A percentile compares a stretch with the other conserved stretches of the same genome.
phyloP scores from a whole-genome alignment of 352 stramenopile species.

The Phytophthora cactorum region DNA sequence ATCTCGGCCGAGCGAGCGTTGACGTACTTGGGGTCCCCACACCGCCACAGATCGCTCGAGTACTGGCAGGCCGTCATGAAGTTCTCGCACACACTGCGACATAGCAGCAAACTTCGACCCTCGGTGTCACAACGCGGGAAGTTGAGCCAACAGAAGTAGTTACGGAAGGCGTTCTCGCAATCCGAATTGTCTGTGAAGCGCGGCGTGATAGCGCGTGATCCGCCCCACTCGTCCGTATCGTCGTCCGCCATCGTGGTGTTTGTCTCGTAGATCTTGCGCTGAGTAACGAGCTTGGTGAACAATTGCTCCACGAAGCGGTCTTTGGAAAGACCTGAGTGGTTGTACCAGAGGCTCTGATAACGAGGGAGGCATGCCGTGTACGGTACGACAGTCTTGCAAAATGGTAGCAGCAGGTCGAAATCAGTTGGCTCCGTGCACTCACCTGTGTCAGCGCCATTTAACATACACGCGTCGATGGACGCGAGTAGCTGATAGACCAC shows the following conservation, averaged over 20 bases:
- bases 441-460: conserved; percentile 70
- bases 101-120: conserved; percentile 81
- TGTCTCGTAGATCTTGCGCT: conserved; percentile 72
- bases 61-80: conserved; percentile 90
- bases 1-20: conserved; percentile 71
- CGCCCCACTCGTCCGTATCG: conserved; percentile 77
- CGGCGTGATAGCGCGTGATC: conserved; percentile 58
- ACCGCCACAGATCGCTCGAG: conserved; percentile 88
- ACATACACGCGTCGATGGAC: conserved; percentile 29
- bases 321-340: conserved; percentile 77
- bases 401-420: conserved; percentile 75
- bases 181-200: conserved; percentile 88
- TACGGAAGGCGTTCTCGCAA: conserved; percentile 90
- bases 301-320: conserved; percentile 75
- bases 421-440: conserved; percentile 61
- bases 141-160: conserved; percentile 93
- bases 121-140: conserved; percentile 92
- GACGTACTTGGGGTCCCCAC: conserved; percentile 73
- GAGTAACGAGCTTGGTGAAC: conserved; percentile 62
- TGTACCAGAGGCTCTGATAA: conserved; percentile 82
- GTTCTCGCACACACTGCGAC: conserved; percentile 91
- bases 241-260: conserved; percentile 61
- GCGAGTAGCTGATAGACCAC: neutral
- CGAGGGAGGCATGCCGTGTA: conserved; percentile 78
- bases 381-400: conserved; percentile 70